Evolutionary conservation across 306 rosid genomes (phyloP), one percentile per base, ranked within the genome.

Genomic region (Begonia peltatifolia): DNA sequence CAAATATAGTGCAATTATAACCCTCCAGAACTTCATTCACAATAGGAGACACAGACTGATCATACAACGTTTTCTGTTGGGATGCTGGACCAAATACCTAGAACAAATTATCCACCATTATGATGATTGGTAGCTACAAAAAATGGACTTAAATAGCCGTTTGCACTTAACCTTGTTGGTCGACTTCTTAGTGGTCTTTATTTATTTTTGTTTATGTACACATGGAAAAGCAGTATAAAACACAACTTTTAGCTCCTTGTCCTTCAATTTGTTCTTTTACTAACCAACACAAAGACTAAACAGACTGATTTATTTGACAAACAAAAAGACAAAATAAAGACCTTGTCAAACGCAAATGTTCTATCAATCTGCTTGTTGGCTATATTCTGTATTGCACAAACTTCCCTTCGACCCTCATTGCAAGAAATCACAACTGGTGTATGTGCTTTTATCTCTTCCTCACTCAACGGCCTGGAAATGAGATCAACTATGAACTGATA

Each of bases 1-100:
- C 99, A 38, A 90, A 90, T 53, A 86, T 81, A 9, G 99, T 90
- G 74, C 99, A 90, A 64, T 90, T 90, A 67, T 80, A 90, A 54
- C 99, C 99, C 11, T 86, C 99, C 43, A 90, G 94, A 59, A 81
- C 99, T 73, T 90, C 99, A 64, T 77, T 79, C 14, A 90, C 99
- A 65, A 90, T 71, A 9, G 99, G 99, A 63, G 86, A 48, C 68
- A 90, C 70, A 14, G 99, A 95, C 75, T 90, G 99, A 55, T 86
- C 99, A 53, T 90, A 90, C 35, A 90, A 83, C 10, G 95, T 72
- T 67, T 83, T 83, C 67, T 90, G 95, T 60, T 86, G 99, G 42
- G 99, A 58, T 64, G 79, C 83, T 18, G 95, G 99, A 53, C 99
- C 99, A 38, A 90, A 90, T 42, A 90, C 99, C 99, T 85, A 48